phyloP scores from a whole-genome alignment of 345 rosid genomes.

The Lepidium aucheri region DNA sequence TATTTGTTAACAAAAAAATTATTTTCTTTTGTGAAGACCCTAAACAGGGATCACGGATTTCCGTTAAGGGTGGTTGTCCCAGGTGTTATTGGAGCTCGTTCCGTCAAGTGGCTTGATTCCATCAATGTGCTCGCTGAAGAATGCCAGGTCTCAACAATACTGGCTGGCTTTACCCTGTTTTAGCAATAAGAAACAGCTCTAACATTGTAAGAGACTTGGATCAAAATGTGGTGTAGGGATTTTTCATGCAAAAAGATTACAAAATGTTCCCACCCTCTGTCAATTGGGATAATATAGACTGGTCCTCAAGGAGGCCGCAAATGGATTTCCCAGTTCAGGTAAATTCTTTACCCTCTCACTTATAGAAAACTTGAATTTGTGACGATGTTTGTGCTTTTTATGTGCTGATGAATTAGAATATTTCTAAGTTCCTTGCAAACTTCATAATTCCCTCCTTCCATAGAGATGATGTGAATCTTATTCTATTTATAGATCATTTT shows the following conservation, averaged over 20 bases:
- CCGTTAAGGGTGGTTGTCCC: constrained; percentile 90
- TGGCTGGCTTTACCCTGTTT: background rate
- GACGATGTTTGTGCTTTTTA: background rate
- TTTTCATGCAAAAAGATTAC: constrained; percentile 97
- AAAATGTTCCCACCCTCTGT: constrained; percentile 99
- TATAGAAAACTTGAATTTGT: background rate
- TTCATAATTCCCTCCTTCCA: background rate
- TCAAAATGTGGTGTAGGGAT: constrained; percentile 48
- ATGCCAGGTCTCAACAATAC: constrained; percentile 54
- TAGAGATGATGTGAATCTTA: background rate
- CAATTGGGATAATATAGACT: constrained; percentile 81
- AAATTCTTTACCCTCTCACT: background rate
- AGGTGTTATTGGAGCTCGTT: constrained; percentile 96
- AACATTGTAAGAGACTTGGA: constrained; percentile 1
- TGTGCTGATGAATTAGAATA: background rate
- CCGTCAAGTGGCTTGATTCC: constrained; percentile 95
- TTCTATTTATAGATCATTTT: background rate
- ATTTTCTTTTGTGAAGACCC: constrained; percentile 37
- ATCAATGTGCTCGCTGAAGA: constrained; percentile 73
- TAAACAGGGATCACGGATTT: constrained; percentile 91
- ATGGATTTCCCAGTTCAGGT: constrained; percentile 99
- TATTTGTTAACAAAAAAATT: background rate
- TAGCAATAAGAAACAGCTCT: constrained; percentile 4
- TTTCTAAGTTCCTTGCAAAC: background rate
- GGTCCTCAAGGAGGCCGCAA: constrained; percentile 87